Conservation (phyloP, 345 rosid species). For the Lagerstroemia speciosa region DNA sequence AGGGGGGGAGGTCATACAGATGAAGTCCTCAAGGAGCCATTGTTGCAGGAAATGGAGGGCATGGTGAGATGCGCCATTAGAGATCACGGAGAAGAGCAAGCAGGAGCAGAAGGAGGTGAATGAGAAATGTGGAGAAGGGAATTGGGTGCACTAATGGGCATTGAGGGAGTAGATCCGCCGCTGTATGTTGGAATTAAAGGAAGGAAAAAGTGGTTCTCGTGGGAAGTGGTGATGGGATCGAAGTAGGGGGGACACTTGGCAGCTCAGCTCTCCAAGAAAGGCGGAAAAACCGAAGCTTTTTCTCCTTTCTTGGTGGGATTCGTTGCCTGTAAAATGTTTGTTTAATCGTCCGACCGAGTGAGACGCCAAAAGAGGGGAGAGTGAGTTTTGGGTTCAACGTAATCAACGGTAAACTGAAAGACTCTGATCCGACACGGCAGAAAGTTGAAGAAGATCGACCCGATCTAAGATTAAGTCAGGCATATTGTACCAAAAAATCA, state of each 20-base stretch:
- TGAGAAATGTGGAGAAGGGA: background rate
- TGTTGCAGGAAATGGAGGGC: background rate
- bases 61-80: background rate
- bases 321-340: background rate
- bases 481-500: too few species aligned
- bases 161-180: background rate
- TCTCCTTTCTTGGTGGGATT: background rate
- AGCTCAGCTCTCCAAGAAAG: slow-evolving; percentile 35
- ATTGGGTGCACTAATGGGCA: background rate
- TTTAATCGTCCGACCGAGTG: background rate
- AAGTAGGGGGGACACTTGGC: slow-evolving; percentile 11
- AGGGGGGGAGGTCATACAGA: background rate
- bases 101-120: background rate
- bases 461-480: too few species aligned
- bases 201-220: background rate
- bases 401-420: background rate
- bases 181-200: background rate
- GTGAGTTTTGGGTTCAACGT: background rate
- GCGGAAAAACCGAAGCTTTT: slow-evolving; percentile 46
- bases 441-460: too few species aligned
- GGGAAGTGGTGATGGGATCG: slow-evolving; percentile 13
- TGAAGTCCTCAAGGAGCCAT: background rate
- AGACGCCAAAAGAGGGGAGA: background rate
- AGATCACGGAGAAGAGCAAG: background rate
- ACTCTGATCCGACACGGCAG: background rate